A percentile compares a stretch with the other conserved stretches of the same genome.
These are phyloP conservation scores for Alternaria metachromatica DNA, from an alignment of 2,329 filamentous ascomycete species.

Conservation along the genomic window DNA sequence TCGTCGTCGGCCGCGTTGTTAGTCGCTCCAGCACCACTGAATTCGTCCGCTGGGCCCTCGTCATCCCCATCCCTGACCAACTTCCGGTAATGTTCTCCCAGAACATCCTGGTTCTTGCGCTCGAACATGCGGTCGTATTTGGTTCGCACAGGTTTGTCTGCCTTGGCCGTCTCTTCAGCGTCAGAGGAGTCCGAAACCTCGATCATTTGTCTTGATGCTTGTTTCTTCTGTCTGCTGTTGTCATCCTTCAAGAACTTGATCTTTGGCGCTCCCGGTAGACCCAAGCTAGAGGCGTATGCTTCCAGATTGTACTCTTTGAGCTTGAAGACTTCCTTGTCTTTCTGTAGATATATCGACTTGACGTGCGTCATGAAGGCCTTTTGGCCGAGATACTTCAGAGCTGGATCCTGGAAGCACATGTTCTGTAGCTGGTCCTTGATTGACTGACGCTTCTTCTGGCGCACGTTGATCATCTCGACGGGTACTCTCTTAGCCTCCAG, in stretches of 20 bases:
- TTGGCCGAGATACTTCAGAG: constrained; percentile 92
- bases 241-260: constrained; percentile 94
- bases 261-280: constrained; percentile 86
- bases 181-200: constrained; percentile 66
- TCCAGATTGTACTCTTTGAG: constrained; percentile 84
- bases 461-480: constrained; percentile 83
- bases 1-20: constrained; percentile 70
- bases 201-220: constrained; percentile 73
- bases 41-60: constrained; percentile 47
- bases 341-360: constrained; percentile 83
- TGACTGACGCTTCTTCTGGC: constrained; percentile 85
- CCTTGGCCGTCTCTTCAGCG: constrained; percentile 57
- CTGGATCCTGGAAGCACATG: constrained; percentile 94
- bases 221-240: constrained; percentile 85
- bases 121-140: constrained; percentile 99
- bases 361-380: constrained; percentile 95
- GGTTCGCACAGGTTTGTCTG: constrained; percentile 76
- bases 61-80: constrained; percentile 68
- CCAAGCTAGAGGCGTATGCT: constrained; percentile 82
- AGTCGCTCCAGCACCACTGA: constrained; percentile 40
- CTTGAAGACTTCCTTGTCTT: constrained; percentile 90
- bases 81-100: constrained; percentile 92
- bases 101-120: constrained; percentile 90
- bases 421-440: constrained; percentile 87
- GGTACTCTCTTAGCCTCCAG: constrained; percentile 90